A percentile compares a stretch with the other conserved stretches of the same genome.
These are phyloP conservation scores for Diaporthe vexans DNA, from an alignment of 2,329 filamentous ascomycete genomes.

Conservation along the genomic window DNA sequence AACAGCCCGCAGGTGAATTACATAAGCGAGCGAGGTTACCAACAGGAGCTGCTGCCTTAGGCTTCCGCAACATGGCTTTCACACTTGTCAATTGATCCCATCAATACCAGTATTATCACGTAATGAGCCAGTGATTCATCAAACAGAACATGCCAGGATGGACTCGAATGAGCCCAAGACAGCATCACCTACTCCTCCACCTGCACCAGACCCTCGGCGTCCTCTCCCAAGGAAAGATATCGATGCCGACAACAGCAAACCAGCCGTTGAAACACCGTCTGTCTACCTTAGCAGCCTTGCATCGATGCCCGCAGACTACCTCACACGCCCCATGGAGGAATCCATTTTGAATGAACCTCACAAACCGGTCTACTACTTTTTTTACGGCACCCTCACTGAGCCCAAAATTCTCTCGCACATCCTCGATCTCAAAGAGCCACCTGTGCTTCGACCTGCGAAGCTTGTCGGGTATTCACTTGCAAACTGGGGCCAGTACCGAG, in stretches of 20 bases:
- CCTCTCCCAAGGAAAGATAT: not conserved
- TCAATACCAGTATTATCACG: not conserved
- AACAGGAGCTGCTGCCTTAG: not conserved
- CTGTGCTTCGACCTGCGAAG: not conserved
- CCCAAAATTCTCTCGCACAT: not conserved
- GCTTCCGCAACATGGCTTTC: not conserved
- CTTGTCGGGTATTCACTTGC: not conserved
- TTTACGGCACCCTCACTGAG: not conserved
- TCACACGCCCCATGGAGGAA: no score
- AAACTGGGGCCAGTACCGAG: conserved; percentile 11
- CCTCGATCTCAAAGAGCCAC: not conserved
- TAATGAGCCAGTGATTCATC: not conserved
- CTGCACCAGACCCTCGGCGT: not conserved
- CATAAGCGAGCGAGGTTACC: not conserved
- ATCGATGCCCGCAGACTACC: not conserved
- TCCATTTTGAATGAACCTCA: not conserved
- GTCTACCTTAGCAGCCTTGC: not conserved
- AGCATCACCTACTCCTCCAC: not conserved
- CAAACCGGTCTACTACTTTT: conserved; percentile 8
- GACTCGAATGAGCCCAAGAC: not conserved
- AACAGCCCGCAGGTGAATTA: not conserved
- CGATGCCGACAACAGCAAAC: not conserved
- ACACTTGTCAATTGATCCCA: not conserved
- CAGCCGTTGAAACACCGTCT: not conserved
- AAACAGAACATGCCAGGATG: not conserved